Conservation (phyloP, 2,329 filamentous ascomycete species). For the Aspergillus arachidicola region DNA sequence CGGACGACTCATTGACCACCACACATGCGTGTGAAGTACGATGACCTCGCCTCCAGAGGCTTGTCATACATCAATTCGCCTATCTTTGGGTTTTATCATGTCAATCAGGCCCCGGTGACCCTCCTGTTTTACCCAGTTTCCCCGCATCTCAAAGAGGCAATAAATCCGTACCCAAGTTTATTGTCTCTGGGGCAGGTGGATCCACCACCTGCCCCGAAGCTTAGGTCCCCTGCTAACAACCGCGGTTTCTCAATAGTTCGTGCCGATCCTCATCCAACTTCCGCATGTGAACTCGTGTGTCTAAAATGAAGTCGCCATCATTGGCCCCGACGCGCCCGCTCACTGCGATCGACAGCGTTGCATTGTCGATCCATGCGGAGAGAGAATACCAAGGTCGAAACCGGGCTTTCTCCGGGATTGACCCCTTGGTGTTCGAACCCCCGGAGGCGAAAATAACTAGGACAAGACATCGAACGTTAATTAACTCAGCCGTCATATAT, state of each 20-base stretch:
- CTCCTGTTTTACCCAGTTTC: not conserved
- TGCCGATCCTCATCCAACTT: slow-evolving; percentile 17
- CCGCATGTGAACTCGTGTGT: slow-evolving; percentile 17
- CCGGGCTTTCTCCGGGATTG: not conserved
- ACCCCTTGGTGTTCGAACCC: not conserved
- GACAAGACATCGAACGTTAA: not conserved
- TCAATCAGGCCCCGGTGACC: not conserved
- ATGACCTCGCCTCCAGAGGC: not conserved
- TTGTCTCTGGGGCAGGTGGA: not conserved
- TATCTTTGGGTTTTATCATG: not conserved
- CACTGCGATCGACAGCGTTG: slow-evolving; percentile 12
- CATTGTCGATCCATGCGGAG: slow-evolving; percentile 15
- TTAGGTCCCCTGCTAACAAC: slow-evolving; percentile 14
- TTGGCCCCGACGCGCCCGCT: slow-evolving; percentile 8
- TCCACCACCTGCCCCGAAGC: slow-evolving; percentile 7
- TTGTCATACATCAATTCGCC: not conserved
- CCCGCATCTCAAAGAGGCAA: slow-evolving; percentile 12
- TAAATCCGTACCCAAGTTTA: slow-evolving; percentile 7
- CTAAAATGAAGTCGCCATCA: slow-evolving; percentile 4
- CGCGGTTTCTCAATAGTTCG: slow-evolving; percentile 20
- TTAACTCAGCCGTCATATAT: not conserved
- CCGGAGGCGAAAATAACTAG: not conserved
- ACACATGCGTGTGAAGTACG: not conserved
- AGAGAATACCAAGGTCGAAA: not conserved
- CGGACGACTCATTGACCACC: not conserved